Base-by-base conservation (phyloP, 2,329 filamentous ascomycete genomes). In the Colletotrichum sp. region DNA sequence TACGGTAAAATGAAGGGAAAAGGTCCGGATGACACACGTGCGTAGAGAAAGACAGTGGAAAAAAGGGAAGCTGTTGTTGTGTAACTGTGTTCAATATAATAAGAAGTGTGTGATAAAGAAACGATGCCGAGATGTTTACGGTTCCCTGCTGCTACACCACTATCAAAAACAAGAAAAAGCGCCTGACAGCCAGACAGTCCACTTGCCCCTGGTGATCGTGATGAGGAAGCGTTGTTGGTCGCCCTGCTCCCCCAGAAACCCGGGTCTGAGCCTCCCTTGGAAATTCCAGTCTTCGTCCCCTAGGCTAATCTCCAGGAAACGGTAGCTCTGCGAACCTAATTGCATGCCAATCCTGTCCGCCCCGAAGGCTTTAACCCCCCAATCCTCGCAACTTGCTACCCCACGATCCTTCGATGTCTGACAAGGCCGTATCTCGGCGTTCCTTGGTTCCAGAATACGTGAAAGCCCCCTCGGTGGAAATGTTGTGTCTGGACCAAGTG, bases 241-340 rank as follows among this genome's bases (percentile, higher is more conserved):
- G 28, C 66, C 57, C 21, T 24, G n/a, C 44, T 24, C 32, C 32
- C 32, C 28, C 63, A 44, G 32, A 65, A 21, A 18, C 68, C 30
- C 13, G 32, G 72, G 73, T 73, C 70, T 76, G 57, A 59, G 69
- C 49, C 64, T 76, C 70, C 73, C 73, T 76, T 76, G 44, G 57
- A 57, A 52, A 72, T 72, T 72, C 73, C 73, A 73, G 34, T 72
- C 55, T 18, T 55, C 12, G 5, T 18, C 55, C 65, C 70, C 73
- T 64, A 32, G 64, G 39, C 63, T 66, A 75, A 76, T 76, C 64
- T 73, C 73, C 73, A 76, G 63, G 57, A 73, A 72, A 21, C 64
- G 60, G 73, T 72, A 32, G 32, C 73, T 67, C 69, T 32, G 73
- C 55, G 44, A 36, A 36, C 32, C 21, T 10, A 34, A 34, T 52